Evolutionary conservation across 345 rosid genomes (phyloP).

Genomic region (Dimocarpus longan): DNA sequence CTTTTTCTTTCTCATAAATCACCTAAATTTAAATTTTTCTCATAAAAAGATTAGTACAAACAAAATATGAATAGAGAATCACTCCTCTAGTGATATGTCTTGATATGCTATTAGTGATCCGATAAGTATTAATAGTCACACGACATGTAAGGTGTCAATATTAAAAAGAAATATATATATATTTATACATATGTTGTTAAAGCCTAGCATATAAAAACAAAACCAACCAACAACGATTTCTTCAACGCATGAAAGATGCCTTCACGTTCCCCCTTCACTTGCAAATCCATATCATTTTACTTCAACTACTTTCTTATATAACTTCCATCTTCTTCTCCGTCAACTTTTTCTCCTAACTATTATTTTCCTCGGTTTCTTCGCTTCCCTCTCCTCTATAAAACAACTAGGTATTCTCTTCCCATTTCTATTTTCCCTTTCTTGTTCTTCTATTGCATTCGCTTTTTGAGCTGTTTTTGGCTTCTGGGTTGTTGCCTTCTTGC

Average conservation of each 20-base stretch:
- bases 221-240: conserved; percentile 20
- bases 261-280: background rate
- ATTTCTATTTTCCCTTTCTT: background rate
- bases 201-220: background rate
- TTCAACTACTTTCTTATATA: background rate
- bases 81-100: too few species aligned
- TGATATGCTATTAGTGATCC: too few species aligned
- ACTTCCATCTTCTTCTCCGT: conserved; percentile 44
- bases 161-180: too few species aligned
- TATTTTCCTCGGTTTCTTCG: conserved; percentile 39
- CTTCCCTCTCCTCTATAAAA: conserved; percentile 22
- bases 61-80: too few species aligned
- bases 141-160: too few species aligned
- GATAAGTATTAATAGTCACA: too few species aligned
- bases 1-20: too few species aligned
- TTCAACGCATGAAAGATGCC: conserved; percentile 8
- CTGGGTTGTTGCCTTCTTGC: conserved; percentile 29
- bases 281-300: background rate
- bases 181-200: too few species aligned
- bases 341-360: conserved; percentile 25
- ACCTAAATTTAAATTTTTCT: too few species aligned
- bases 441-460: background rate
- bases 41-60: too few species aligned
- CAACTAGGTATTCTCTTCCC: conserved; percentile 13
- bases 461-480: conserved; percentile 23